phyloP scores from a whole-genome alignment of 2,329 filamentous ascomycete species.

The Phialophora macrospora region DNA sequence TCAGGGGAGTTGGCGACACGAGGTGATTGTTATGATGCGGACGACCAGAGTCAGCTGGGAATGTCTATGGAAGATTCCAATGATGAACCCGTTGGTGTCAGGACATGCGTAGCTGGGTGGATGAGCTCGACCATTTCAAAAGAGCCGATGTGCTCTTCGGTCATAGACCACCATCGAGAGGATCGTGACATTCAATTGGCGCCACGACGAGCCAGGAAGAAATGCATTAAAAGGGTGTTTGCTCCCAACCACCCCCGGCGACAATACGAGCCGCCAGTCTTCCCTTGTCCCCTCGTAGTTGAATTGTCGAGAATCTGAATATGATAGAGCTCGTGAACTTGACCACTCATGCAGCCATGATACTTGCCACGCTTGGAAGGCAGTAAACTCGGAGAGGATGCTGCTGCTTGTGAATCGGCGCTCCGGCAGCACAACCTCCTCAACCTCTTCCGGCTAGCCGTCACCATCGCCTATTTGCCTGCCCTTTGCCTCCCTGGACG shows the following conservation, averaged over 20 bases:
- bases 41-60: not conserved
- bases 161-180: slow-evolving; percentile 20
- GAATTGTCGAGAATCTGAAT: not conserved
- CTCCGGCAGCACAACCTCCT: slow-evolving; percentile 4
- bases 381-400: not conserved
- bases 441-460: slow-evolving; percentile 3
- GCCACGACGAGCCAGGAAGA: slow-evolving; percentile 23
- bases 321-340: not conserved
- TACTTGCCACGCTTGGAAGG: not conserved
- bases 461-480: not conserved
- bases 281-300: not conserved
- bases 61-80: not conserved
- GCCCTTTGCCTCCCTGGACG: not conserved
- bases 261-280: not conserved
- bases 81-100: not conserved
- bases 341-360: not conserved
- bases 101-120: slow-evolving; percentile 14
- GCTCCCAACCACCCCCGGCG: not conserved
- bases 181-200: slow-evolving; percentile 19
- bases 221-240: slow-evolving; percentile 3
- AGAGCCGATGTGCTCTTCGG: slow-evolving; percentile 5
- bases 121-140: slow-evolving; percentile 6
- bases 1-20: slow-evolving; percentile 2
- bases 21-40: slow-evolving; percentile 10
- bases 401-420: not conserved